A percentile compares a stretch with the other conserved stretches of the same genome.
Evolutionary conservation across 2,329 filamentous ascomycete genomes (phyloP).

Genomic region (Fusarium ramigenum): DNA sequence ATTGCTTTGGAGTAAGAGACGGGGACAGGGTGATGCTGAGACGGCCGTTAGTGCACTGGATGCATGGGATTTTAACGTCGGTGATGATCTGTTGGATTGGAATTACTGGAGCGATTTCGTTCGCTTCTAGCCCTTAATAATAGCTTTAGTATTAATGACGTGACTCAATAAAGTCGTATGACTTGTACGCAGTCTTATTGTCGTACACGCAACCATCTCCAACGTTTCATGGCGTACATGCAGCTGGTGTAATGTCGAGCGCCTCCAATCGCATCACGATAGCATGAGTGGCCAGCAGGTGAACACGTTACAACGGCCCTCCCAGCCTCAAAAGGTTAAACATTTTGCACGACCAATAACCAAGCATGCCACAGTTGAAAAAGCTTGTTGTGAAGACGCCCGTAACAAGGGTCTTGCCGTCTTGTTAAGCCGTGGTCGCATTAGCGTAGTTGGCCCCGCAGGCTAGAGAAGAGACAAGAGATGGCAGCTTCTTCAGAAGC

Average conservation of each 20-base stretch:
- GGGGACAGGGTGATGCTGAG: not conserved
- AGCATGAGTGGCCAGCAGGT: not conserved
- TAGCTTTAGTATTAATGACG: fast-evolving
- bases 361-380: not conserved
- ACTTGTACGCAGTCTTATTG: fast-evolving
- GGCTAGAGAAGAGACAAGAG: not conserved
- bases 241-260: not conserved
- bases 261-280: not conserved
- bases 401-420: not conserved
- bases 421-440: not conserved
- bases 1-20: slow-evolving; percentile 1
- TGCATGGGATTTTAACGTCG: not conserved
- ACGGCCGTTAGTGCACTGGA: not conserved
- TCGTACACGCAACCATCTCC: not conserved
- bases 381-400: not conserved
- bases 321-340: not conserved
- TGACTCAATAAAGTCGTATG: not conserved
- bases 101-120: slow-evolving; percentile 36
- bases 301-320: not conserved
- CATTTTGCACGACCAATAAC: not conserved
- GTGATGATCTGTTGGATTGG: slow-evolving; percentile 26
- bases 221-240: not conserved
- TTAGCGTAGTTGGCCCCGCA: slow-evolving; percentile 25
- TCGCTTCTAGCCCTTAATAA: slow-evolving; percentile 4
- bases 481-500: not conserved